These are phyloP conservation scores for Larix kaempferi DNA, from an alignment of 75 land plant species.

Conservation along the genomic window DNA sequence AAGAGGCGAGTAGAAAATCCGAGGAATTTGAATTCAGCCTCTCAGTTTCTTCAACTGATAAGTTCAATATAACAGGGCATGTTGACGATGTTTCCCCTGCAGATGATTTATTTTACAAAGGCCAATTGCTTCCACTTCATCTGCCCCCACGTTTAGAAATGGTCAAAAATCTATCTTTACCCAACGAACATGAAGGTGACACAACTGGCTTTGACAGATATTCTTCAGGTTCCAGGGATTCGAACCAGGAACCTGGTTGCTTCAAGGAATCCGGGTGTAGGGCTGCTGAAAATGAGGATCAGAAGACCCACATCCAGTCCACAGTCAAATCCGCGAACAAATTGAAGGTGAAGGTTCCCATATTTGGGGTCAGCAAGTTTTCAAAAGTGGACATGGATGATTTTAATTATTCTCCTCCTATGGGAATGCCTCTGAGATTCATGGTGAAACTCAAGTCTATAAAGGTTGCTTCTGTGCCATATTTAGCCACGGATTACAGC, in stretches of 20 bases:
- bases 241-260: not conserved
- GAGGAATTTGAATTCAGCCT: constrained; percentile 5
- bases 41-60: not conserved
- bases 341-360: constrained; percentile 9
- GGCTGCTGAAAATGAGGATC: not conserved
- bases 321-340: not conserved
- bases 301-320: not conserved
- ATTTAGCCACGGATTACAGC: not conserved
- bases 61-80: not conserved
- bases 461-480: not conserved
- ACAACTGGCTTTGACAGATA: not conserved
- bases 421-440: not conserved
- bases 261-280: not conserved
- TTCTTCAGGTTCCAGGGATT: not conserved
- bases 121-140: constrained; percentile 69
- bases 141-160: constrained; percentile 64
- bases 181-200: not conserved
- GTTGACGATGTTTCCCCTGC: constrained; percentile 38
- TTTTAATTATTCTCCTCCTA: not conserved
- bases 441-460: not conserved
- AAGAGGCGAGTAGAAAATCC: not conserved
- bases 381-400: constrained; percentile 11
- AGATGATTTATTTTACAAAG: constrained; percentile 77
- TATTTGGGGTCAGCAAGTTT: constrained; percentile 4
- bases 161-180: constrained; percentile 40